Percentiles rank a stretch among this genome's conserved stretches.
Conservation (phyloP, 345 rosid species). For the Aquilaria malaccensis region DNA sequence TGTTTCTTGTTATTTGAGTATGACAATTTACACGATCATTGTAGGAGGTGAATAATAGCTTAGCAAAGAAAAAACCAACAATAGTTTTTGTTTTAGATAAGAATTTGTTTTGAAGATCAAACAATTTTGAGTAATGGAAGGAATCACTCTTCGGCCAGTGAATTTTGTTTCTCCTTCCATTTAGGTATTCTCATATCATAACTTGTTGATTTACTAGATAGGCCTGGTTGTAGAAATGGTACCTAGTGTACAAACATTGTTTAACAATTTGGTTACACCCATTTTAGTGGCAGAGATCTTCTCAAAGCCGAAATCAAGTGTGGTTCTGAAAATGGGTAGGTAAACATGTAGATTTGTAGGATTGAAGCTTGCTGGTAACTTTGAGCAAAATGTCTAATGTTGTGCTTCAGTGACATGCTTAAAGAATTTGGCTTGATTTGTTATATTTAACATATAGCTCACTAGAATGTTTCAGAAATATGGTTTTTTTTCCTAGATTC, state of each 20-base stretch:
- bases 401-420: no score
- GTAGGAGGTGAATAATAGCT: constrained; percentile 41
- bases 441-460: no score
- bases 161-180: not conserved
- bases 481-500: no score
- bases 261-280: constrained; percentile 56
- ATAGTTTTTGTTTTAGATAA: constrained; percentile 90
- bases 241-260: constrained; percentile 71
- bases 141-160: not conserved
- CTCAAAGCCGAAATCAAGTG: constrained; percentile 63
- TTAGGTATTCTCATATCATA: constrained; percentile 2
- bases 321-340: constrained; percentile 75
- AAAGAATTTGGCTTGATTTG: no score
- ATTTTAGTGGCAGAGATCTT: constrained; percentile 85
- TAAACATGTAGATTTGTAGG: not conserved
- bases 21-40: not conserved
- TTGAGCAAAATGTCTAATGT: no score
- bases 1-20: not conserved
- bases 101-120: constrained; percentile 4
- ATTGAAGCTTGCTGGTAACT: no score
- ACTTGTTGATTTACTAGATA: constrained; percentile 43
- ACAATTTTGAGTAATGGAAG: not conserved
- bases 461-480: no score
- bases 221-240: constrained; percentile 92
- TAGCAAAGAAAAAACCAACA: constrained; percentile 48